phyloP scores from a whole-genome alignment of 352 stramenopile genomes.

The Globisporangium solare region DNA sequence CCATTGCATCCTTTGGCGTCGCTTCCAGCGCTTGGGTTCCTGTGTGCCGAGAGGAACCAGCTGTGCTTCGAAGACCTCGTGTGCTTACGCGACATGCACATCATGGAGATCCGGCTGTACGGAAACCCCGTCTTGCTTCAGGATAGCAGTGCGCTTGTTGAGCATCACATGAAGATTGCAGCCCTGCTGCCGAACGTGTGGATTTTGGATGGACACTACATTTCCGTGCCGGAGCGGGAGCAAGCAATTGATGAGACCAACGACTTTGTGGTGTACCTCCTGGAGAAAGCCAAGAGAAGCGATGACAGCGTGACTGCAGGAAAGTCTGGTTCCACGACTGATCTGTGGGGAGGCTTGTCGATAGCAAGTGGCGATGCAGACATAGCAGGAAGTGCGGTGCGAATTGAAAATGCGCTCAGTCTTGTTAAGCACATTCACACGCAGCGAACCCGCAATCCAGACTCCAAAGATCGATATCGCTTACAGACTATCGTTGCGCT shows the following conservation, averaged over 20 bases:
- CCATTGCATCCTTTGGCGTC: slow-evolving; percentile 24
- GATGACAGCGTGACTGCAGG: background rate
- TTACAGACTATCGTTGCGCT: slow-evolving; percentile 32
- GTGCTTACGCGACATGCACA: slow-evolving; percentile 48
- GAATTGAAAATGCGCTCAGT: slow-evolving; percentile 7
- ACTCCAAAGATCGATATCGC: slow-evolving; percentile 29
- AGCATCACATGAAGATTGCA: slow-evolving; percentile 40
- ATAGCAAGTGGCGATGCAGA: background rate
- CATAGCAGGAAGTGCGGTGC: slow-evolving; percentile 5
- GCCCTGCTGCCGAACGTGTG: slow-evolving; percentile 54
- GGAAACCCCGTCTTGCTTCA: slow-evolving; percentile 32
- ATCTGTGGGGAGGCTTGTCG: slow-evolving; percentile 23
- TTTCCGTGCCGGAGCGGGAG: slow-evolving; percentile 35
- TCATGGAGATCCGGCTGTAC: slow-evolving; percentile 42
- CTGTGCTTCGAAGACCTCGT: slow-evolving; percentile 47
- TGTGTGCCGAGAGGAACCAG: slow-evolving; percentile 45
- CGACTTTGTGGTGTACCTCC: slow-evolving; percentile 25
- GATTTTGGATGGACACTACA: slow-evolving; percentile 56
- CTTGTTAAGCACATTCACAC: slow-evolving; percentile 20
- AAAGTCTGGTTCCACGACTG: slow-evolving; percentile 31
- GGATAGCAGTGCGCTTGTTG: slow-evolving; percentile 7
- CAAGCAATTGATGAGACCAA: slow-evolving; percentile 36
- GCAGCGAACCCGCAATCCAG: background rate
- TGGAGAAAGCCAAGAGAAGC: slow-evolving; percentile 4
- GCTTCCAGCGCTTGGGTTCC: slow-evolving; percentile 49